Base-by-base conservation (phyloP, 192 early-diverging fungal species). In the Mortierella claussenii region DNA sequence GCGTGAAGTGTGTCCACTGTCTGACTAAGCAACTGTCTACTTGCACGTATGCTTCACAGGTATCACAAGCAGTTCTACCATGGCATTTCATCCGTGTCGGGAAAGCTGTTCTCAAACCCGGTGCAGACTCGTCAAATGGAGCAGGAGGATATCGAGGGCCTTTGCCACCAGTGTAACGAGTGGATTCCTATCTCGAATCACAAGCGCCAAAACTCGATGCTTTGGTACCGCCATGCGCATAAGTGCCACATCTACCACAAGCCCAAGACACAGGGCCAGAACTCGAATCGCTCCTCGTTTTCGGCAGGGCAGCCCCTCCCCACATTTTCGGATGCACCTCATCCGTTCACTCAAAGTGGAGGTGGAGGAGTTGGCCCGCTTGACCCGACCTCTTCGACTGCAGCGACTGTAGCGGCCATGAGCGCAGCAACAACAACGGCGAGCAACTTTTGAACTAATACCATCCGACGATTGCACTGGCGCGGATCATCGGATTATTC, bases 61-160 rank as follows among this genome's bases (percentile, higher is more conserved):
- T 95, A 93, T 63, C 92, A 93, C 69, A 95, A 95, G 81, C 94
- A 93, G 81, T 94, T 93, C 51, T 88, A 83, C 40, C 92, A 95
- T 71, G 94, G 94, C 37, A 92, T 94, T 33, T 94, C 93, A n/a
- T 92, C 90, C 0, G 91, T 93, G 5, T 93, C 94, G 18, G 91
- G 94, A 28, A 85, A 88, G 48, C 81, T 87, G 15, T 94, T 95
- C 60, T 73, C 88, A 8, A 80, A 87, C 18, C 94, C 94, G 5
- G n/a, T 94, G 36, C 83, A 93, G 56, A 87, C 86, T 17, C 86
- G 93, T 18, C 87, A 85, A 57, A 87, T 86, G 54, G 83, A 90
- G 37, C 83, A 86, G 27, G 89, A 92, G 44, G 79, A 86, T 40
- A 85, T 90, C 30, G 94, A 94, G 81, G 93, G 94, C 11, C 68